A percentile compares a stretch with the other conserved stretches of the same genome.
Evolutionary conservation across 2,329 filamentous ascomycete species (phyloP).

Genomic region (Akanthomyces dipterigenus): DNA sequence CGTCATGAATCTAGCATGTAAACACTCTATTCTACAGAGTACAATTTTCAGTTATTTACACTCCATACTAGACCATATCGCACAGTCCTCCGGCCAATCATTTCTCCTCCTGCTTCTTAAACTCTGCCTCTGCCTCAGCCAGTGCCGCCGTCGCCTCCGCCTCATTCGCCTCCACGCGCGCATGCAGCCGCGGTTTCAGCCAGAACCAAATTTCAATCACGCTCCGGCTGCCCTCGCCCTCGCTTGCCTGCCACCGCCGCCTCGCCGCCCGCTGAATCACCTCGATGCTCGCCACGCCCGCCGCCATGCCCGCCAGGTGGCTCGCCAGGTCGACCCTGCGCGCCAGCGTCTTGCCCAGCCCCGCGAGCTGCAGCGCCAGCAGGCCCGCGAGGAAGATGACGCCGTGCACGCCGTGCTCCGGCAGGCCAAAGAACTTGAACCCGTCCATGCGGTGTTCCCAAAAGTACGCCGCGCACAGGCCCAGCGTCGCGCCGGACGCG

Average conservation of each 20-base stretch:
- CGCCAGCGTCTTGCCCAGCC: constrained; percentile 34
- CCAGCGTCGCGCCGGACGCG: constrained; percentile 59
- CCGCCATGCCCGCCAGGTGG: constrained; percentile 45
- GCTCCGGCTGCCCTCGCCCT: constrained; percentile 13
- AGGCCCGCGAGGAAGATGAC: constrained; percentile 47
- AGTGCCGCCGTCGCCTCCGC: neutral
- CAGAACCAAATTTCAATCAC: constrained; percentile 11
- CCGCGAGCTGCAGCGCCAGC: constrained; percentile 43
- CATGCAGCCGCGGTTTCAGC: constrained; percentile 1
- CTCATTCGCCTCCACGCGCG: neutral
- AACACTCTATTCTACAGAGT: too few species aligned
- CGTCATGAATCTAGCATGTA: too few species aligned
- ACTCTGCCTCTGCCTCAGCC: neutral
- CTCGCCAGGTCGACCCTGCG: constrained; percentile 44
- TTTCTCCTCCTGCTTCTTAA: neutral
- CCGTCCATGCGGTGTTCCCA: constrained; percentile 50
- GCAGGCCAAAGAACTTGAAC: constrained; percentile 51
- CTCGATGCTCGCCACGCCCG: constrained; percentile 38
- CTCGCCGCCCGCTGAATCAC: constrained; percentile 20
- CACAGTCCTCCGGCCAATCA: neutral
- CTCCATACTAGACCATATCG: neutral
- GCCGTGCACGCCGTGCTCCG: constrained; percentile 50
- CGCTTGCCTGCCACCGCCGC: constrained; percentile 7
- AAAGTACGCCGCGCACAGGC: constrained; percentile 55
- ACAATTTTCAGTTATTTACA: neutral